phyloP scores from a whole-genome alignment of 768 basidiomycete species.

The Polyporus arcularius region DNA sequence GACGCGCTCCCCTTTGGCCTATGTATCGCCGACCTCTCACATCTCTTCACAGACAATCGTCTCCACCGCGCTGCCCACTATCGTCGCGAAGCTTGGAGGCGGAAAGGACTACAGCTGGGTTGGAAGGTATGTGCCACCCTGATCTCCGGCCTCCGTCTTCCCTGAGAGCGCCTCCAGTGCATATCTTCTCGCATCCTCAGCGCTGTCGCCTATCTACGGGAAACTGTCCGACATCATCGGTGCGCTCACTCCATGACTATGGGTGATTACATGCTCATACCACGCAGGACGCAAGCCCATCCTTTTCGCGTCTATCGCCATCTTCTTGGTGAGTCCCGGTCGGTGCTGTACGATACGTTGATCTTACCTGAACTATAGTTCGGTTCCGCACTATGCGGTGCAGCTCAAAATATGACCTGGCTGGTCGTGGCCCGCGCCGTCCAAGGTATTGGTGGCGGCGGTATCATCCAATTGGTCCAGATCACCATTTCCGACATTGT shows the following conservation, averaged over 20 bases:
- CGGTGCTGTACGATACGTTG: background rate
- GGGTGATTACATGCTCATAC: slow-evolving; percentile 15
- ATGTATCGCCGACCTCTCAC: too few species aligned
- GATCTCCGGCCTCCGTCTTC: background rate
- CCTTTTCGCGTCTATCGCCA: slow-evolving; percentile 60
- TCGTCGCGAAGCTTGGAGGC: slow-evolving; percentile 45
- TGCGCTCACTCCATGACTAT: slow-evolving; percentile 25
- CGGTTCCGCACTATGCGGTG: slow-evolving; percentile 80
- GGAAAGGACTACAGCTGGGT: slow-evolving; percentile 52
- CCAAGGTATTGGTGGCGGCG: slow-evolving; percentile 84
- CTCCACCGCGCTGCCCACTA: slow-evolving; percentile 52
- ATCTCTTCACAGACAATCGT: slow-evolving; percentile 42
- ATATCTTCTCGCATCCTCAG: slow-evolving; percentile 69
- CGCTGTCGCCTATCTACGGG: slow-evolving; percentile 74
- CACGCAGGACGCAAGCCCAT: slow-evolving; percentile 64
- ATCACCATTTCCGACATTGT: slow-evolving; percentile 86
- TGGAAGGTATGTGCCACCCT: slow-evolving; percentile 36
- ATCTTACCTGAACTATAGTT: slow-evolving; percentile 41
- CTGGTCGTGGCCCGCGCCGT: slow-evolving; percentile 74
- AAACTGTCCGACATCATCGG: slow-evolving; percentile 69
- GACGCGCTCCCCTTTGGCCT: background rate
- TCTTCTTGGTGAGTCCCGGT: slow-evolving; percentile 59
- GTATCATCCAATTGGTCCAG: slow-evolving; percentile 73
- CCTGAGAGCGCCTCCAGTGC: slow-evolving; percentile 44
- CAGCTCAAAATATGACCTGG: slow-evolving; percentile 79